phyloP scores from a whole-genome alignment of 2,329 filamentous ascomycete species.

The Talaromyces sp. region DNA sequence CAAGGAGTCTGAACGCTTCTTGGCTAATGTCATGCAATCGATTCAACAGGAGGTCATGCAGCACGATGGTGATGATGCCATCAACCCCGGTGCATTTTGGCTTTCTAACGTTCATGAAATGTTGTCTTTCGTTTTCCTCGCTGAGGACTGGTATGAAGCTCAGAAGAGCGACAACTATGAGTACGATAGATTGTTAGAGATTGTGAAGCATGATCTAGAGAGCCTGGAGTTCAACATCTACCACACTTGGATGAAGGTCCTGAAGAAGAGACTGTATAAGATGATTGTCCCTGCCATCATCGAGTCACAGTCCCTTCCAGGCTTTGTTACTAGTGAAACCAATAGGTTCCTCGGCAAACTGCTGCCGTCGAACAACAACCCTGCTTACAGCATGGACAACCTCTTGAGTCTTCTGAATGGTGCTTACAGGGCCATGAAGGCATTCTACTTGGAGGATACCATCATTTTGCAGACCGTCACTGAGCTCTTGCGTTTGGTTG shows the following conservation, averaged over 20 bases:
- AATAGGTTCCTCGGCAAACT: conserved; percentile 98
- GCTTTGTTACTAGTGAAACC: conserved; percentile 98
- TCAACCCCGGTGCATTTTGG: conserved; percentile 98
- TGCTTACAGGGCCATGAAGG: conserved; percentile 98
- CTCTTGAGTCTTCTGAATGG: conserved; percentile 92
- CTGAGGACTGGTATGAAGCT: conserved; percentile 98
- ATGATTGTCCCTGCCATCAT: conserved; percentile 99
- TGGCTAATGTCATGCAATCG: conserved; percentile 99
- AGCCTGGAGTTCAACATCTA: conserved; percentile 99
- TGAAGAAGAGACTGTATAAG: conserved; percentile 99
- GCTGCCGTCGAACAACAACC: conserved; percentile 82
- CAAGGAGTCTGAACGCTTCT: conserved; percentile 97
- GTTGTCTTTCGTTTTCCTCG: conserved; percentile 98
- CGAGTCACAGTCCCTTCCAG: conserved; percentile 95
- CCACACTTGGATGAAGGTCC: conserved; percentile 99
- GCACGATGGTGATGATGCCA: conserved; percentile 93
- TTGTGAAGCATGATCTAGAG: conserved; percentile 98
- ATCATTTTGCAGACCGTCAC: conserved; percentile 96
- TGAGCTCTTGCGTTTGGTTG: conserved; percentile 87
- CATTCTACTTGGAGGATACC: conserved; percentile 93
- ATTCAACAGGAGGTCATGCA: conserved; percentile 99
- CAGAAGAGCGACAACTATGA: conserved; percentile 99
- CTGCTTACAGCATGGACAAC: conserved; percentile 99
- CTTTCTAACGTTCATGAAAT: conserved; percentile 99
- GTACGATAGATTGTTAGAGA: conserved; percentile 94